phyloP scores from a whole-genome alignment of 164 flowering plant genomes.

The Chimonanthus praecox region DNA sequence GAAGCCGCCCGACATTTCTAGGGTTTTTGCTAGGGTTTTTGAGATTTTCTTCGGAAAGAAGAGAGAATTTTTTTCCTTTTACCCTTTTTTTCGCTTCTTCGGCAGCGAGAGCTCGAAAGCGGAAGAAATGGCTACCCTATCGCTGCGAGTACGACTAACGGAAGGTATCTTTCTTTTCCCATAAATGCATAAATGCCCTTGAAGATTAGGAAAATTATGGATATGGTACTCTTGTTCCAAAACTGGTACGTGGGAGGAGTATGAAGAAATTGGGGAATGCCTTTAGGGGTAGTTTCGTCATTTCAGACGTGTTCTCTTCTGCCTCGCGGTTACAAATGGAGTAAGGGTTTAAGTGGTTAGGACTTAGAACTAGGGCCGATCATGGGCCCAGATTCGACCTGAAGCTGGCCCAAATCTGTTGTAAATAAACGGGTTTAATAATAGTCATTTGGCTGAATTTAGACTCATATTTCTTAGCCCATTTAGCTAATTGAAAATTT shows the following conservation, averaged over 20 bases:
- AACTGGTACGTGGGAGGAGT: background rate
- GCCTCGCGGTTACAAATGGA: background rate
- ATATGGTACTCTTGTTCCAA: background rate
- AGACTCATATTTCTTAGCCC: no score
- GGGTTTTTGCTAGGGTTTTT: constrained; percentile 32
- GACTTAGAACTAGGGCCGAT: no score
- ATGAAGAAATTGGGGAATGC: background rate
- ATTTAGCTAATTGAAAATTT: no score
- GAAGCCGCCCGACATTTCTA: constrained; percentile 97
- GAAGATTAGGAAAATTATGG: background rate
- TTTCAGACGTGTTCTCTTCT: background rate
- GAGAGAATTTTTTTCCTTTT: background rate
- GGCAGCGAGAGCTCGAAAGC: background rate
- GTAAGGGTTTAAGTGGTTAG: no score
- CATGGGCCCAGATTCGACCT: no score
- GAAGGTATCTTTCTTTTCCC: background rate
- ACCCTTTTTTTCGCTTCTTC: background rate
- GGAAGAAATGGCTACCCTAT: background rate
- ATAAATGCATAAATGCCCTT: background rate
- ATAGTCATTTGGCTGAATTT: no score
- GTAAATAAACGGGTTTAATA: no score
- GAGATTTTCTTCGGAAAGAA: background rate
- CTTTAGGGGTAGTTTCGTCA: background rate
- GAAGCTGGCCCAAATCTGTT: no score
- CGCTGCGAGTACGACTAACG: background rate